These are phyloP conservation scores for Tricholoma matsutake DNA, from an alignment of 768 basidiomycete genomes.

Conservation along the genomic window DNA sequence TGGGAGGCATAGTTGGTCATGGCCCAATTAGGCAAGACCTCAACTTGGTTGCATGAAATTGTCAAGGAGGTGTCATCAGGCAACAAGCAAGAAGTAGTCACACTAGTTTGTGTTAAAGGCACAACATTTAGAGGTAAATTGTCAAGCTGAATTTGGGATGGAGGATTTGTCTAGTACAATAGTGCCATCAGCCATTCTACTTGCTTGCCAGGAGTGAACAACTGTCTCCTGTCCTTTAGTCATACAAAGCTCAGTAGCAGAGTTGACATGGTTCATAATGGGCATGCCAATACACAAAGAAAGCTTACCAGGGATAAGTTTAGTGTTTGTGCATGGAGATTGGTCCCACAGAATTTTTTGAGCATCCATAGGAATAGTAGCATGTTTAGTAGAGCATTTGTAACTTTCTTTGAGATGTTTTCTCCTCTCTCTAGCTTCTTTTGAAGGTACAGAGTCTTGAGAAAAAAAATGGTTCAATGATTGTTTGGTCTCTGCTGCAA, in stretches of 20 bases:
- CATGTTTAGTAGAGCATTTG: background rate
- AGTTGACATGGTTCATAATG: slow-evolving; percentile 28
- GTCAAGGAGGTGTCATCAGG: slow-evolving; percentile 16
- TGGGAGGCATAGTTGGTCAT: slow-evolving; percentile 16
- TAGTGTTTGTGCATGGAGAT: slow-evolving; percentile 19
- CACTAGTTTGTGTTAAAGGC: slow-evolving; percentile 1
- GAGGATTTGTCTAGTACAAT: slow-evolving; percentile 8
- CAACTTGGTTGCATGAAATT: background rate
- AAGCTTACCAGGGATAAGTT: slow-evolving; percentile 26
- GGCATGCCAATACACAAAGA: slow-evolving; percentile 30
- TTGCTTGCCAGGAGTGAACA: slow-evolving; percentile 24
- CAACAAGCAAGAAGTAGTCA: slow-evolving; percentile 24
- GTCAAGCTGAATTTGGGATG: background rate
- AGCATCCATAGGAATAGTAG: background rate
- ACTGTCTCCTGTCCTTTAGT: slow-evolving; percentile 29
- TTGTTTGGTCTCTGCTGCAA: background rate
- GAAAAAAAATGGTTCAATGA: background rate
- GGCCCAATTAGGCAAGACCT: background rate
- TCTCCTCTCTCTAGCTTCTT: no score
- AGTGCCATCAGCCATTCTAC: background rate
- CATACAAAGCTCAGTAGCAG: slow-evolving; percentile 31
- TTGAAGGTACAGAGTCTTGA: background rate
- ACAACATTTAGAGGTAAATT: slow-evolving; percentile 6
- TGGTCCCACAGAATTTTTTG: slow-evolving; percentile 20
- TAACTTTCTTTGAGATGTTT: no score